Conservation (phyloP, 805 yeast species). For the Nakazawaea holstii region DNA sequence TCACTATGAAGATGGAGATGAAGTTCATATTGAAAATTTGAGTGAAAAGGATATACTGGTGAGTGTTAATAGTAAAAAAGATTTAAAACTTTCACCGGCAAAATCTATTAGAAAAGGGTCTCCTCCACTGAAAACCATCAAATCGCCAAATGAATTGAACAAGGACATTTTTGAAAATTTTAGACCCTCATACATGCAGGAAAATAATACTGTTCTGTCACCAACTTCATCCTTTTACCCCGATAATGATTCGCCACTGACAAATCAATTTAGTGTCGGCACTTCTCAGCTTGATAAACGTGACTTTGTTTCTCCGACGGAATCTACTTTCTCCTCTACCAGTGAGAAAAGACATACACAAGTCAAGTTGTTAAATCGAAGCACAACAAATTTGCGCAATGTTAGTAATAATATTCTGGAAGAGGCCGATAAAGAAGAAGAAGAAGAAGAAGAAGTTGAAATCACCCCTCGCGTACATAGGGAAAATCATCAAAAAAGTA, state of each 20-base stretch:
- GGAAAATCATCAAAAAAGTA: not conserved
- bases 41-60: not conserved
- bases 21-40: constrained; percentile 5
- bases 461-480: not conserved
- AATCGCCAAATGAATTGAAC: constrained; percentile 10
- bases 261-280: not conserved
- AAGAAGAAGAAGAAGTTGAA: not conserved
- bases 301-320: constrained; percentile 3
- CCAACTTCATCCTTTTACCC: constrained; percentile 6
- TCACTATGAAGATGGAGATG: constrained; percentile 3
- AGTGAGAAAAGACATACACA: constrained; percentile 8
- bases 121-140: not conserved
- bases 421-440: not conserved
- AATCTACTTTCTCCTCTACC: constrained; percentile 6
- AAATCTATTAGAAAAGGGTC: not conserved
- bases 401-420: not conserved
- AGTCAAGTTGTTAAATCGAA: constrained; percentile 7
- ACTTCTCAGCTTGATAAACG: constrained; percentile 3
- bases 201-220: not conserved
- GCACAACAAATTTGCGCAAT: constrained; percentile 2
- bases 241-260: constrained; percentile 2
- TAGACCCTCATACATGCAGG: constrained; percentile 4
- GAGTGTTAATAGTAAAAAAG: not conserved
- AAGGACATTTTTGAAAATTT: constrained; percentile 10
- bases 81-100: constrained; percentile 3